These are phyloP conservation scores for Kodamaea restingae DNA, from an alignment of 805 yeast genomes.

Conservation along the genomic window DNA sequence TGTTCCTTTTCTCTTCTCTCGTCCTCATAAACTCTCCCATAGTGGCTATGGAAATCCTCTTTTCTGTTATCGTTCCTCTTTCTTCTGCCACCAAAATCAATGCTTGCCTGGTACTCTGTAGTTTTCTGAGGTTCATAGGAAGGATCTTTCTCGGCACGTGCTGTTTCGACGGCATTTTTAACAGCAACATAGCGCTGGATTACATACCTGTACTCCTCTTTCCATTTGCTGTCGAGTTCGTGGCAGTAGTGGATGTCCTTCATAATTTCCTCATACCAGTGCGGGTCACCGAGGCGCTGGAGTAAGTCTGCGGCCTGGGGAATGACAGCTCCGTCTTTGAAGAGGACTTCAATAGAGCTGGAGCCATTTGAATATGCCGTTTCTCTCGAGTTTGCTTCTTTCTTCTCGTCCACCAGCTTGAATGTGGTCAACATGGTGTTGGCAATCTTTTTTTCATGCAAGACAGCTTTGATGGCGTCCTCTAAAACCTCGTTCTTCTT, in stretches of 20 bases:
- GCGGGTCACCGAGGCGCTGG: constrained; percentile 26
- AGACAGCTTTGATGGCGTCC: constrained; percentile 18
- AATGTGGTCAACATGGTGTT: constrained; percentile 14
- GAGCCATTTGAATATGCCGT: too few species aligned
- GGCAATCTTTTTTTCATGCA: constrained; percentile 23
- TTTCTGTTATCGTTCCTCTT: constrained; percentile 11
- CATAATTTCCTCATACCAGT: constrained; percentile 31
- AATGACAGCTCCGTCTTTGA: constrained; percentile 29
- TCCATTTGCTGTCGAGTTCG: constrained; percentile 31
- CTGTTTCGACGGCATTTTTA: constrained; percentile 26
- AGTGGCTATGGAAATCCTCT: constrained; percentile 11
- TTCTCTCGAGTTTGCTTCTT: not conserved
- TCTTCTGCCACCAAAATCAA: constrained; percentile 36
- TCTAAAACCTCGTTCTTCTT: constrained; percentile 24
- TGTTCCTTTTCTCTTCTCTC: not conserved
- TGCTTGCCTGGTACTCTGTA: constrained; percentile 35
- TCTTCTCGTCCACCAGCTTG: constrained; percentile 19
- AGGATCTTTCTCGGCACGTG: constrained; percentile 21
- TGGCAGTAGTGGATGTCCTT: constrained; percentile 23
- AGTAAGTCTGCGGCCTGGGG: constrained; percentile 24
- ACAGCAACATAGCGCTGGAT: constrained; percentile 26
- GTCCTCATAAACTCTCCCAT: constrained; percentile 15
- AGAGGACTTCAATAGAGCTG: constrained; percentile 21
- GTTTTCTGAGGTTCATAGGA: constrained; percentile 29
- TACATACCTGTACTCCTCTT: constrained; percentile 23